Percentiles rank a stretch among this genome's conserved stretches.
These are phyloP conservation scores for Phytophthora colocasiae DNA, from an alignment of 352 stramenopile species.

Conservation along the genomic window DNA sequence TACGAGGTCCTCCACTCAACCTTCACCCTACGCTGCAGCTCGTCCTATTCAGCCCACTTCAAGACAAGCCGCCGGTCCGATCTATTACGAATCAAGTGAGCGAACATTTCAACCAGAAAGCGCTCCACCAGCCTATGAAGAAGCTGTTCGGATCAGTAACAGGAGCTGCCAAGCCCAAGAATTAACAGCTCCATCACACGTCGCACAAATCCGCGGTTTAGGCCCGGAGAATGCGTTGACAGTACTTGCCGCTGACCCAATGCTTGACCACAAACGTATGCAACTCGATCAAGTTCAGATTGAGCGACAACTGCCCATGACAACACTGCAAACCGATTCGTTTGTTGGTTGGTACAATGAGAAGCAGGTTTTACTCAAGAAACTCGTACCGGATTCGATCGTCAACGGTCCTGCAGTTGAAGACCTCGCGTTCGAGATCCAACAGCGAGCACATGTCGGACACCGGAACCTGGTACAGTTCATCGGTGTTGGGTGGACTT, in stretches of 20 bases:
- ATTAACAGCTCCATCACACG: conserved; percentile 2
- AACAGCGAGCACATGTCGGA: conserved; percentile 33
- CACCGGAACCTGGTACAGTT: conserved; percentile 69
- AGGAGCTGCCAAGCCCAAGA: not conserved
- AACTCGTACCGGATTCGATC: conserved; percentile 5
- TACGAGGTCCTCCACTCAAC: not conserved
- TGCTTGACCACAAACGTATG: conserved; percentile 17
- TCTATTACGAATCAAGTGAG: not conserved
- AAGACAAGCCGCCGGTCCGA: not conserved
- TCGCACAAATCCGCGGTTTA: conserved; percentile 18
- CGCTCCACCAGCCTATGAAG: conserved; percentile 16
- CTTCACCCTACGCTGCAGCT: not conserved
- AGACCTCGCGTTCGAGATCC: conserved; percentile 57
- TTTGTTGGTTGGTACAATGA: conserved; percentile 20
- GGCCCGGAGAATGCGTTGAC: conserved; percentile 18
- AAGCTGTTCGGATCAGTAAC: conserved; percentile 10
- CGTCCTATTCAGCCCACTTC: conserved; percentile 4
- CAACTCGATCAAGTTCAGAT: conserved; percentile 21
- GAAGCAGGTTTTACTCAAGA: conserved; percentile 28
- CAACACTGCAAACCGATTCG: conserved; percentile 34
- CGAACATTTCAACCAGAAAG: conserved; percentile 5
- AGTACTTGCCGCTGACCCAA: conserved; percentile 22
- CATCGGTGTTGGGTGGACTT: conserved; percentile 60
- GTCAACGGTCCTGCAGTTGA: conserved; percentile 30
- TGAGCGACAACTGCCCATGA: conserved; percentile 32